A percentile compares a stretch with the other conserved stretches of the same genome.
phyloP scores from a whole-genome alignment of 2,329 filamentous ascomycete species.

The Hymenoscyphus albidus region DNA sequence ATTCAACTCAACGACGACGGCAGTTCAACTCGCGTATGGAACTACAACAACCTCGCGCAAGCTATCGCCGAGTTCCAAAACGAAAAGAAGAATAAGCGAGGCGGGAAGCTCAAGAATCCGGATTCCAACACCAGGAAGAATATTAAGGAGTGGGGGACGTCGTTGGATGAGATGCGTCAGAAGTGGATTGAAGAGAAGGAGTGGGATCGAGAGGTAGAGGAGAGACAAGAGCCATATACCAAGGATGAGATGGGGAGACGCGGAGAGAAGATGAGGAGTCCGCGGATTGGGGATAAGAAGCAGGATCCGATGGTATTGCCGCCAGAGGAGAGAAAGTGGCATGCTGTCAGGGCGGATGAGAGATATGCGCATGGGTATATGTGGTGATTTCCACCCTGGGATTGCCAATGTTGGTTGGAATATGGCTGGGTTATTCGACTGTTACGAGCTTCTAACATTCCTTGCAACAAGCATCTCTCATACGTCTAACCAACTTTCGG shows the following conservation, averaged over 20 bases:
- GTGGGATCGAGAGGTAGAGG: not conserved
- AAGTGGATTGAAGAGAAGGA: not conserved
- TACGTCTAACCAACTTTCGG: too few species aligned
- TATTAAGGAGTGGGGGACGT: not conserved
- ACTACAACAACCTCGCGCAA: not conserved
- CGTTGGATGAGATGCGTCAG: not conserved
- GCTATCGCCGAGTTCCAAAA: not conserved
- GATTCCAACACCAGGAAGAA: not conserved
- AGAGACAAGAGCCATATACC: slow-evolving; percentile 7
- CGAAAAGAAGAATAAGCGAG: not conserved
- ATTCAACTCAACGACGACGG: not conserved
- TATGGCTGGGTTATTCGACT: not conserved
- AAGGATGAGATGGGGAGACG: not conserved
- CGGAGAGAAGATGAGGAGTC: not conserved
- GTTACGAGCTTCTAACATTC: not conserved
- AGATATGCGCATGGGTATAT: not conserved
- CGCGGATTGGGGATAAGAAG: not conserved
- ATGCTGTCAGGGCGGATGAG: not conserved
- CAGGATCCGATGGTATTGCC: slow-evolving; percentile 4
- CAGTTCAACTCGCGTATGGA: not conserved
- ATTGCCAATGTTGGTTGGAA: not conserved
- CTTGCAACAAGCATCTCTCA: too few species aligned
- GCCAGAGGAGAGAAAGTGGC: not conserved
- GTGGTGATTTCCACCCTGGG: not conserved
- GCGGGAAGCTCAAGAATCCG: too few species aligned